These are phyloP conservation scores for Neonectria faginata DNA, from an alignment of 2,329 filamentous ascomycete species.

Conservation along the genomic window DNA sequence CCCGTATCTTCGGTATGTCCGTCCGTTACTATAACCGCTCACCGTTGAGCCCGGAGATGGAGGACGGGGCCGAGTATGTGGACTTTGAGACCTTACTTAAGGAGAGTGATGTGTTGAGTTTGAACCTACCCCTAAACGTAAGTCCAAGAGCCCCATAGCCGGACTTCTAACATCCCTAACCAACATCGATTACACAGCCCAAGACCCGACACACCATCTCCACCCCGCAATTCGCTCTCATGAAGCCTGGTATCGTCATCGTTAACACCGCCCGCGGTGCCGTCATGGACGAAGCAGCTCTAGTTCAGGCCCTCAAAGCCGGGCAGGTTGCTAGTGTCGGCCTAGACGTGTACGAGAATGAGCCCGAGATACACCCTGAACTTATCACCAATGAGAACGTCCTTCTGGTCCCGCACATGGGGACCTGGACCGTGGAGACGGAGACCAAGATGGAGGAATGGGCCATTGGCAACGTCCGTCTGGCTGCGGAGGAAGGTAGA, in stretches of 20 bases:
- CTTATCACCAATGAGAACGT: slow-evolving; percentile 77
- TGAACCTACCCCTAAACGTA: slow-evolving; percentile 86
- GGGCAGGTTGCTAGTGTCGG: slow-evolving; percentile 79
- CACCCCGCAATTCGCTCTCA: slow-evolving; percentile 75
- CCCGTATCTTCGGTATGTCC: slow-evolving; percentile 79
- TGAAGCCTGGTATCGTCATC: slow-evolving; percentile 82
- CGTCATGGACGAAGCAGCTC: slow-evolving; percentile 83
- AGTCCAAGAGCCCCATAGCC: slow-evolving; percentile 49
- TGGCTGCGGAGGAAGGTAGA: slow-evolving; percentile 70
- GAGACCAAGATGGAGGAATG: slow-evolving; percentile 78
- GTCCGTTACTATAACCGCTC: slow-evolving; percentile 81
- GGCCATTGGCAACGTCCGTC: slow-evolving; percentile 76
- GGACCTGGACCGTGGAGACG: slow-evolving; percentile 80
- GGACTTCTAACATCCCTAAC: background rate
- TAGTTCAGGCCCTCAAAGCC: slow-evolving; percentile 77
- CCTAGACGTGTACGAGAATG: slow-evolving; percentile 85
- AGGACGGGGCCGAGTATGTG: slow-evolving; percentile 73
- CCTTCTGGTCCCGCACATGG: slow-evolving; percentile 86
- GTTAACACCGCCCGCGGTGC: slow-evolving; percentile 87
- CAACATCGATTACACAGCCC: slow-evolving; percentile 49
- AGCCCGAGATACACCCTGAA: slow-evolving; percentile 80
- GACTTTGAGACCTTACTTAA: slow-evolving; percentile 78
- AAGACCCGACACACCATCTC: slow-evolving; percentile 82
- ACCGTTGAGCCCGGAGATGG: slow-evolving; percentile 66
- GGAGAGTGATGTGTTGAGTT: slow-evolving; percentile 79